These are phyloP conservation scores for Canna indica DNA, from an alignment of 176 grass and related monocot genomes.

Conservation along the genomic window DNA sequence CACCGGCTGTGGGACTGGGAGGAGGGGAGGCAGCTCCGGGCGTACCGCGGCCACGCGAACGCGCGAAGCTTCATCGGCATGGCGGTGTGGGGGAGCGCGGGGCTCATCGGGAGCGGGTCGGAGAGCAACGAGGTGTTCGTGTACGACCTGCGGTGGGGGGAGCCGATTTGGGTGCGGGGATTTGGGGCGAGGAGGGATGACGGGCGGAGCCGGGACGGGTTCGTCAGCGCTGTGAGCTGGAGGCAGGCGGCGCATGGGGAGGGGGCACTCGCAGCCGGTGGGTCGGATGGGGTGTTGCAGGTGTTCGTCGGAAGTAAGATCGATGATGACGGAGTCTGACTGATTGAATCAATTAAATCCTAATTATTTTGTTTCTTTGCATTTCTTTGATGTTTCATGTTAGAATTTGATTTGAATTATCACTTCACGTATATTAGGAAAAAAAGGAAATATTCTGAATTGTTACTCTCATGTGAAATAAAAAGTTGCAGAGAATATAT, in stretches of 20 bases:
- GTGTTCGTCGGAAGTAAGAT: not conserved
- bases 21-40: conserved; percentile 42
- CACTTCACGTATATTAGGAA: no score
- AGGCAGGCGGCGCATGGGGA: not conserved
- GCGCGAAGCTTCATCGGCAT: conserved; percentile 77
- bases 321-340: not conserved
- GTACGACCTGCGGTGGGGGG: conserved; percentile 76
- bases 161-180: conserved; percentile 57
- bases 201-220: conserved; percentile 8
- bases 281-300: conserved; percentile 7
- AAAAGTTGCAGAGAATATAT: no score
- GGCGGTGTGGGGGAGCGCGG: conserved; percentile 54
- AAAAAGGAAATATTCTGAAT: no score
- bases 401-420: no score
- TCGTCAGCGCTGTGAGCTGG: conserved; percentile 28
- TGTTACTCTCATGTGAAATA: no score
- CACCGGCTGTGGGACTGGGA: conserved; percentile 70
- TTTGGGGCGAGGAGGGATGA: conserved; percentile 19
- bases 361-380: not conserved
- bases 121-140: conserved; percentile 89
- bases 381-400: not conserved
- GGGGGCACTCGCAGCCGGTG: conserved; percentile 2
- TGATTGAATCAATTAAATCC: not conserved
- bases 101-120: conserved; percentile 67
- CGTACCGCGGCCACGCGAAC: conserved; percentile 71